These are phyloP conservation scores for Mucor lusitanicus DNA, from an alignment of 371 early-diverging fungal species.

Conservation along the genomic window DNA sequence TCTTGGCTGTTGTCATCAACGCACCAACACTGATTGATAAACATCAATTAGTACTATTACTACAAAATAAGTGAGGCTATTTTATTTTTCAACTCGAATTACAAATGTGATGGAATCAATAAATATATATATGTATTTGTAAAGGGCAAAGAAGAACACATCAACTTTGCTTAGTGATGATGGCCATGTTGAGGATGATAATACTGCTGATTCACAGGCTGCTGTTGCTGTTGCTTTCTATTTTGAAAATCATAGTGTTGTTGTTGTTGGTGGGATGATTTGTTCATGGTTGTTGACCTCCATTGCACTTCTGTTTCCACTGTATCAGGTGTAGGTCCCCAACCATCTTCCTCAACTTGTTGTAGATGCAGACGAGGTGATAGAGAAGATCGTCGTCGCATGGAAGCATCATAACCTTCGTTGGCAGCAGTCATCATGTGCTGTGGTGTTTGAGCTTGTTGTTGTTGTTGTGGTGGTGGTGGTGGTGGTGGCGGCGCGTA, in stretches of 20 bases:
- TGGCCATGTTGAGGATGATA: background rate
- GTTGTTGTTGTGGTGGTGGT: background rate
- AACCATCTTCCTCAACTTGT: constrained; percentile 1
- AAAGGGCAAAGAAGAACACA: too few relatives aligned
- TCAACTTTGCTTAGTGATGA: background rate
- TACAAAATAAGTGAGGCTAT: too few relatives aligned
- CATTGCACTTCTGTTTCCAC: constrained; percentile 1
- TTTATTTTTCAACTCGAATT: too few relatives aligned
- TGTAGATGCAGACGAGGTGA: background rate
- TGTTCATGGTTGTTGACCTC: background rate
- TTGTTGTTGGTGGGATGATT: background rate
- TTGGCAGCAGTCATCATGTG: background rate
- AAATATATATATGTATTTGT: too few relatives aligned
- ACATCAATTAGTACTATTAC: too few relatives aligned
- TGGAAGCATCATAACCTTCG: background rate
- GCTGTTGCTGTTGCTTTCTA: background rate
- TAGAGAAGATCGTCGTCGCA: background rate
- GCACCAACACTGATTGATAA: too few relatives aligned
- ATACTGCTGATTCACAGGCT: background rate
- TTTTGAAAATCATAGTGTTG: background rate
- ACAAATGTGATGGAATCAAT: too few relatives aligned
- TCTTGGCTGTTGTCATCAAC: too few relatives aligned
- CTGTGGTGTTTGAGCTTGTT: too few relatives aligned
- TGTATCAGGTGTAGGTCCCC: constrained; percentile 10
- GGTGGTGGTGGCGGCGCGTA: background rate